Percentiles rank a stretch among this genome's conserved stretches.
Conservation (phyloP, 306 rosid genomes). For the Quercus ilex region DNA sequence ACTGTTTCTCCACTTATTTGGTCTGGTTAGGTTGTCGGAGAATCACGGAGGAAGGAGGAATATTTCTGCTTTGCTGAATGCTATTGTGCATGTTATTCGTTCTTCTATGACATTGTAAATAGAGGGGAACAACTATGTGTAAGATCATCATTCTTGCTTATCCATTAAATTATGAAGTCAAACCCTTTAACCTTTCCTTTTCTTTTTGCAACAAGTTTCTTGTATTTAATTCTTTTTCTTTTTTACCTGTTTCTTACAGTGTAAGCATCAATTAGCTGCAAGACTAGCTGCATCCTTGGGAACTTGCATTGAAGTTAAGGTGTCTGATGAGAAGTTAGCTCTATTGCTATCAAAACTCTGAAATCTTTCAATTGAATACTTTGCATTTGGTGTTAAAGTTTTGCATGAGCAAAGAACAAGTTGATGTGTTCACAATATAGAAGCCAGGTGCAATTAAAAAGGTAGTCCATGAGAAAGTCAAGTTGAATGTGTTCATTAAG, state of each 20-base stretch:
- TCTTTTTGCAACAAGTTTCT: background rate
- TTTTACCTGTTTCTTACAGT: slow-evolving; percentile 35
- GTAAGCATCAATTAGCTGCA: slow-evolving; percentile 89
- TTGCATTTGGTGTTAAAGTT: background rate
- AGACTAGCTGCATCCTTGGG: slow-evolving; percentile 80
- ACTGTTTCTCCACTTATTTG: background rate
- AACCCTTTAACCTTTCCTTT: slow-evolving; percentile 2
- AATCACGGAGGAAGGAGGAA: slow-evolving; percentile 77
- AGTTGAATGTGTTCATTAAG: background rate
- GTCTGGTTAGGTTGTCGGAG: slow-evolving; percentile 63
- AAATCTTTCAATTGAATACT: background rate
- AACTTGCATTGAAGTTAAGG: slow-evolving; percentile 59
- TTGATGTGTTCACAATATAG: background rate
- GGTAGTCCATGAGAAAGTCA: background rate
- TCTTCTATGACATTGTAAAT: slow-evolving; percentile 80
- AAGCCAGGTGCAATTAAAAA: background rate
- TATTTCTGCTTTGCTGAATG: slow-evolving; percentile 73
- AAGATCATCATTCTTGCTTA: slow-evolving; percentile 28
- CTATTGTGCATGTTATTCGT: slow-evolving; percentile 82
- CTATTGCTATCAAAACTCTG: slow-evolving; percentile 57
- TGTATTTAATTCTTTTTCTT: background rate
- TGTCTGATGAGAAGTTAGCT: slow-evolving; percentile 77
- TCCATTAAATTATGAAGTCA: slow-evolving; percentile 3
- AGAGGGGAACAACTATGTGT: slow-evolving; percentile 91
- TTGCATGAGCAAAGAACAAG: background rate